Evolutionary conservation across 495 filamentous ascomycete species (phyloP).

Genomic region (Penicillium roqueforti): DNA sequence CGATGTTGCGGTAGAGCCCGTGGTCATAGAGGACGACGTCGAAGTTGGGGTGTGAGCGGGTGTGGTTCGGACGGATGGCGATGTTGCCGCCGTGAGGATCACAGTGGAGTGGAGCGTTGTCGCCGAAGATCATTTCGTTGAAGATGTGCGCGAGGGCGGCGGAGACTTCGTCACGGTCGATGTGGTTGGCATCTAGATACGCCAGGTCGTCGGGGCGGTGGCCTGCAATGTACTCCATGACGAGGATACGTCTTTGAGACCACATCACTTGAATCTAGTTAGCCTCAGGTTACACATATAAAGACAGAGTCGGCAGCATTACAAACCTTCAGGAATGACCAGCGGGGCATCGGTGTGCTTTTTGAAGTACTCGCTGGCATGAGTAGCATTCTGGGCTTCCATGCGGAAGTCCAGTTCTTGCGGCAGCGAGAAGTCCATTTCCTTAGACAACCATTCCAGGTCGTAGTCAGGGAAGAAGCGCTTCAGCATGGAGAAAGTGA

Average conservation of each 20-base stretch:
- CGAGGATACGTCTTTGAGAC: slow-evolving; percentile 83
- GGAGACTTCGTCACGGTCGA: slow-evolving; percentile 94
- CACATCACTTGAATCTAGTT: slow-evolving; percentile 60
- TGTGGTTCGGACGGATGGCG: slow-evolving; percentile 73
- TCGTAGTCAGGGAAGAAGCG: slow-evolving; percentile 97
- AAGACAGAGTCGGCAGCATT: background rate
- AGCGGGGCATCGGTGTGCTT: slow-evolving; percentile 66
- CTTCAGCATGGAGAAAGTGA: slow-evolving; percentile 86
- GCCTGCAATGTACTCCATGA: slow-evolving; percentile 92
- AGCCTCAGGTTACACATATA: slow-evolving; percentile 4
- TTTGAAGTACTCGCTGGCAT: slow-evolving; percentile 74
- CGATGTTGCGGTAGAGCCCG: slow-evolving; percentile 92
- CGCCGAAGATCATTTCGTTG: slow-evolving; percentile 99
- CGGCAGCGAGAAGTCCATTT: slow-evolving; percentile 88
- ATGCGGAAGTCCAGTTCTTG: slow-evolving; percentile 85
- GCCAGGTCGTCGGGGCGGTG: slow-evolving; percentile 83
- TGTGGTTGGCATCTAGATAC: slow-evolving; percentile 78
- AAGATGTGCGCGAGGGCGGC: slow-evolving; percentile 89
- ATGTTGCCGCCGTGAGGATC: slow-evolving; percentile 98
- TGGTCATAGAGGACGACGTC: slow-evolving; percentile 99
- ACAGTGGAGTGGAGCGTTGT: slow-evolving; percentile 85
- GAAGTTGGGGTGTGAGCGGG: slow-evolving; percentile 68
- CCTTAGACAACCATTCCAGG: slow-evolving; percentile 87
- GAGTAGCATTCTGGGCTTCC: slow-evolving; percentile 82
- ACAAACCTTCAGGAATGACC: slow-evolving; percentile 69